Conservation (phyloP, 495 filamentous ascomycete genomes). For the Tuber aestivum region DNA sequence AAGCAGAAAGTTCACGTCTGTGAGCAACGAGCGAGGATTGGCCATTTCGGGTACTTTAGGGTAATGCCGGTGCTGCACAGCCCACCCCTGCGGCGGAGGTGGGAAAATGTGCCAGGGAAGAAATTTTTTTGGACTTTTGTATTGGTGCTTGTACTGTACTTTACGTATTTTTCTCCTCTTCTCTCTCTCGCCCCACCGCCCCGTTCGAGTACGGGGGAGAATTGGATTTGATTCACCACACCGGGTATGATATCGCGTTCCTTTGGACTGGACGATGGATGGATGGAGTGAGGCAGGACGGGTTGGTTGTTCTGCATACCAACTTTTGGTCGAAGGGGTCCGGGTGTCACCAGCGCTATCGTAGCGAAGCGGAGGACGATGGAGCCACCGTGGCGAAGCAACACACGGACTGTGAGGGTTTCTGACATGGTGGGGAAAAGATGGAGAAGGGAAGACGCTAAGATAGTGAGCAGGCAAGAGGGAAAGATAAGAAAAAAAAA, state of each 20-base stretch:
- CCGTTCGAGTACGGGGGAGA: not conserved
- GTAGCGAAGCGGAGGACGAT: conserved; percentile 1
- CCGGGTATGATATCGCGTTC: not conserved
- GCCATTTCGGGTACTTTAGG: not conserved
- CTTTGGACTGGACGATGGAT: not conserved
- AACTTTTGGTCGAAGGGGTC: not conserved
- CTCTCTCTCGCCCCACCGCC: not conserved
- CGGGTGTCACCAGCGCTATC: not conserved
- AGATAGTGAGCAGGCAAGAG: not conserved
- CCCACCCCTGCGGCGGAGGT: not conserved
- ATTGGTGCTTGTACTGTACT: not conserved
- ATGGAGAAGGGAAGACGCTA: conserved; percentile 22
- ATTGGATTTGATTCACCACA: no score
- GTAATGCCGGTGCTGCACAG: not conserved
- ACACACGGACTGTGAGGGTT: conserved; percentile 28
- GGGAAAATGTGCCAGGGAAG: not conserved
- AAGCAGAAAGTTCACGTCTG: not conserved
- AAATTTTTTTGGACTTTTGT: not conserved
- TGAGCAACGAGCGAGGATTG: not conserved
- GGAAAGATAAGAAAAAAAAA: not conserved
- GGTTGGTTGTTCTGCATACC: not conserved
- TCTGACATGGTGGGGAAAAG: conserved; percentile 33
- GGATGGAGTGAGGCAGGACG: not conserved
- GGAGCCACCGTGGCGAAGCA: not conserved
- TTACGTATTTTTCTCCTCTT: not conserved